Conservation (phyloP, 2,329 filamentous ascomycete genomes). For the Colletotrichum costaricense region DNA sequence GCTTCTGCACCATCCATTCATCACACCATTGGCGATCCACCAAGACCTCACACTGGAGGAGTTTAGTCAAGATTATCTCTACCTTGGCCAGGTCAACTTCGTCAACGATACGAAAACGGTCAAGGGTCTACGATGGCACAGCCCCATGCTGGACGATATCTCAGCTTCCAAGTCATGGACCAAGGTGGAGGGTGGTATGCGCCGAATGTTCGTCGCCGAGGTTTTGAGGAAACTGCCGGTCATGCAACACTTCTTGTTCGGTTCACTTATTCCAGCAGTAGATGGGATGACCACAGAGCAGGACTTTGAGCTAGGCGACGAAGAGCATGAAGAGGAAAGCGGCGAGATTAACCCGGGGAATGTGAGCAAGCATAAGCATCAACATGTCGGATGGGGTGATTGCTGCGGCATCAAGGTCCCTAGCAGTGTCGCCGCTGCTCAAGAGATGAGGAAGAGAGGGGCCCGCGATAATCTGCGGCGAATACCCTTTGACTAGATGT, state of each 20-base stretch:
- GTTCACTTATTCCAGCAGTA: slow-evolving; percentile 81
- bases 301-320: slow-evolving; percentile 57
- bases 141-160: slow-evolving; percentile 98
- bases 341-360: slow-evolving; percentile 66
- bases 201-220: slow-evolving; percentile 95
- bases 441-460: slow-evolving; percentile 84
- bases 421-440: slow-evolving; percentile 89
- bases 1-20: slow-evolving; percentile 84
- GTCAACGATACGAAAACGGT: slow-evolving; percentile 98
- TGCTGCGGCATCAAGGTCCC: slow-evolving; percentile 99
- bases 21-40: slow-evolving; percentile 85
- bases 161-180: slow-evolving; percentile 88
- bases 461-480: slow-evolving; percentile 71
- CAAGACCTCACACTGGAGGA: slow-evolving; percentile 90
- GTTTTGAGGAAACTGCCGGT: slow-evolving; percentile 94
- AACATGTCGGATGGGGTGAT: slow-evolving; percentile 85
- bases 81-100: slow-evolving; percentile 91
- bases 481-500: slow-evolving; percentile 81
- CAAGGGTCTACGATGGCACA: slow-evolving; percentile 94
- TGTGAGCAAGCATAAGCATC: slow-evolving; percentile 77
- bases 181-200: slow-evolving; percentile 96
- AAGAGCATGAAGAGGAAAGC: slow-evolving; percentile 64
- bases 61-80: slow-evolving; percentile 84
- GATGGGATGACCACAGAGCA: slow-evolving; percentile 81
- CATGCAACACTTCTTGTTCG: slow-evolving; percentile 99